These are phyloP conservation scores for Capronia coronata DNA, from an alignment of 2,329 filamentous ascomycete species.

Conservation along the genomic window DNA sequence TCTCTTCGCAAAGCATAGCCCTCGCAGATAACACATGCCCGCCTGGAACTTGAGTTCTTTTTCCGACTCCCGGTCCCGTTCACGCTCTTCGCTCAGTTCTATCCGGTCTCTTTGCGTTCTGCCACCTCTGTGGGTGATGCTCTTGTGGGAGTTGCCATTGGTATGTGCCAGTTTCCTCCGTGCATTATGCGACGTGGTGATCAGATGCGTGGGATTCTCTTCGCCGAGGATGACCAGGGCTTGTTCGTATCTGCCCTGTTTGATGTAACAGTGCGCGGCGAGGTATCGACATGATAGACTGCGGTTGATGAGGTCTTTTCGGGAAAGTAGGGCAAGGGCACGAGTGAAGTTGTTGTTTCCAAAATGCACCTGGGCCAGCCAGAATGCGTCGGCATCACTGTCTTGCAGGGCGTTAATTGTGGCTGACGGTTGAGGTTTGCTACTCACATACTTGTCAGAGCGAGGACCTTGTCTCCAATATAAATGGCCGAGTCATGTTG, in stretches of 20 bases:
- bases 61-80: conserved; percentile 61
- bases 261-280: conserved; percentile 87
- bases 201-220: conserved; percentile 84
- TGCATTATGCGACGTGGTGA: conserved; percentile 57
- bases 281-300: conserved; percentile 88
- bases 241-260: conserved; percentile 83
- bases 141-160: conserved; percentile 45
- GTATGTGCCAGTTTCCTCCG: conserved; percentile 66
- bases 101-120: conserved; percentile 47
- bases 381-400: conserved; percentile 89
- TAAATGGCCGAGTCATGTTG: conserved; percentile 97
- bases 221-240: conserved; percentile 82
- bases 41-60: conserved; percentile 82
- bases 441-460: conserved; percentile 68
- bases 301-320: conserved; percentile 71
- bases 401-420: conserved; percentile 47
- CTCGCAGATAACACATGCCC: conserved; percentile 92
- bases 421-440: not conserved
- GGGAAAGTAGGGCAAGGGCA: conserved; percentile 76
- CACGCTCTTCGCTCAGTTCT: conserved; percentile 50
- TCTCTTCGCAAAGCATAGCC: conserved; percentile 91
- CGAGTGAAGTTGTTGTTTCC: conserved; percentile 90
- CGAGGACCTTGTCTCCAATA: conserved; percentile 92
- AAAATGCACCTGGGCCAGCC: conserved; percentile 97
- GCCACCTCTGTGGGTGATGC: conserved; percentile 44